Evolutionary conservation across 2,329 filamentous ascomycete genomes (phyloP).

Genomic region (Fusarium sp.): DNA sequence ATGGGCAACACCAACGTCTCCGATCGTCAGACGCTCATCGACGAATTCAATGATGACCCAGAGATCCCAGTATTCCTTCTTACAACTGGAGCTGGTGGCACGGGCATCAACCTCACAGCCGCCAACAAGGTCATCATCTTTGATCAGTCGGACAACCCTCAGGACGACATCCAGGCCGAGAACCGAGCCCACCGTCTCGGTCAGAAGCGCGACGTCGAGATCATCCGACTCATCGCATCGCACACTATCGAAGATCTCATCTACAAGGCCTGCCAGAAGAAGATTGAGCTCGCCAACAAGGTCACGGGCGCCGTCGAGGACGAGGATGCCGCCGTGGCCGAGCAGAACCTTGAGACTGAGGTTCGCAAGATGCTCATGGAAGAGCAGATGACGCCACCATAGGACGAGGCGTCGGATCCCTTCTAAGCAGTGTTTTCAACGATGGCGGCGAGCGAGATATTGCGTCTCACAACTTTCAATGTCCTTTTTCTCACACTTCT

Average conservation of each 20-base stretch:
- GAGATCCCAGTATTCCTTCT: constrained; percentile 91
- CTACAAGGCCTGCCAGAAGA: constrained; percentile 89
- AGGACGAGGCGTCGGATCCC: constrained; percentile 35
- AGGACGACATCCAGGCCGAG: constrained; percentile 98
- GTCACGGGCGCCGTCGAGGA: constrained; percentile 59
- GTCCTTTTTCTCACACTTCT: constrained; percentile 2
- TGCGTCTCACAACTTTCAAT: neutral
- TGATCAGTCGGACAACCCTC: constrained; percentile 96
- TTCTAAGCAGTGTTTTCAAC: constrained; percentile 9
- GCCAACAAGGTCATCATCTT: constrained; percentile 99
- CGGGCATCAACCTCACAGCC: constrained; percentile 93
- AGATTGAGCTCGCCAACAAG: constrained; percentile 84
- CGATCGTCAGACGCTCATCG: constrained; percentile 87
- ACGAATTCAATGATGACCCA: constrained; percentile 82
- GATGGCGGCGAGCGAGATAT: neutral
- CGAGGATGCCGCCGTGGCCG: constrained; percentile 43
- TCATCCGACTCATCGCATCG: constrained; percentile 84
- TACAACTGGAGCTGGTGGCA: constrained; percentile 94
- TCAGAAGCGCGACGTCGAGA: constrained; percentile 90
- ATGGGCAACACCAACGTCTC: constrained; percentile 87
- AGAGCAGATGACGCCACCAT: constrained; percentile 55
- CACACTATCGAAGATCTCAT: constrained; percentile 94
- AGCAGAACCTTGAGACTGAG: constrained; percentile 57
- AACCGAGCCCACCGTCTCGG: constrained; percentile 96
- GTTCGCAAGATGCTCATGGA: constrained; percentile 59